These are phyloP conservation scores for Arthrobotrys musiformis DNA, from an alignment of 2,329 filamentous ascomycete species.

Conservation along the genomic window DNA sequence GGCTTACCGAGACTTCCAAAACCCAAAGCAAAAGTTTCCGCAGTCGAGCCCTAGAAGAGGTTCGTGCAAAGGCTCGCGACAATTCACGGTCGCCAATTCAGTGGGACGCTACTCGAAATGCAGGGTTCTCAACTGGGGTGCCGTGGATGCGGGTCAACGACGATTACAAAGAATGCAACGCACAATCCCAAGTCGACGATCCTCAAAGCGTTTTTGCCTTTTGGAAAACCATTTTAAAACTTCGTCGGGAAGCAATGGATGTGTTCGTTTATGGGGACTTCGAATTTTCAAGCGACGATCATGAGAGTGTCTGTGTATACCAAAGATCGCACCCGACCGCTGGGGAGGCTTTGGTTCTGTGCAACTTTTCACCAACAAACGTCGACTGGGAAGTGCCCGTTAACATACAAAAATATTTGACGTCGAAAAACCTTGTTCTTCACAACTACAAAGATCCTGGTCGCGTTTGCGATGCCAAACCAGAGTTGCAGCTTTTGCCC, in stretches of 20 bases:
- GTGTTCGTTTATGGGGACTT: conserved; percentile 77
- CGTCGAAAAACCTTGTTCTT: not conserved
- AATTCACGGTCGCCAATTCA: conserved; percentile 78
- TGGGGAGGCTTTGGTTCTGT: conserved; percentile 61
- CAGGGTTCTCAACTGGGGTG: conserved; percentile 69
- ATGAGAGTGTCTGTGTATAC: conserved; percentile 70
- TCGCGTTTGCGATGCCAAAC: not conserved
- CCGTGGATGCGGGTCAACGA: conserved; percentile 80
- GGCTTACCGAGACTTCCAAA: conserved; percentile 61
- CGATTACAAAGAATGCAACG: conserved; percentile 73
- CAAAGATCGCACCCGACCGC: conserved; percentile 61
- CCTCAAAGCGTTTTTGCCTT: conserved; percentile 69
- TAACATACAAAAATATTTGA: not conserved
- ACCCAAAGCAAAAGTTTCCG: conserved; percentile 67
- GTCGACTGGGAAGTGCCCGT: not conserved
- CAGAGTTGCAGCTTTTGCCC: not conserved
- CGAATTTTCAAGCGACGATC: conserved; percentile 66
- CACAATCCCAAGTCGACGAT: conserved; percentile 67
- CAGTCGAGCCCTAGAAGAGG: conserved; percentile 66
- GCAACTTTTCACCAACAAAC: not conserved
- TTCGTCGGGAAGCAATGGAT: conserved; percentile 72
- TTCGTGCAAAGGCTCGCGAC: conserved; percentile 63
- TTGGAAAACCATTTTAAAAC: conserved; percentile 70
- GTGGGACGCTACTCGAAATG: conserved; percentile 72
- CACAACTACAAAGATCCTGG: not conserved